These are phyloP conservation scores for Halenospora varia DNA, from an alignment of 495 filamentous ascomycete genomes.

Conservation along the genomic window DNA sequence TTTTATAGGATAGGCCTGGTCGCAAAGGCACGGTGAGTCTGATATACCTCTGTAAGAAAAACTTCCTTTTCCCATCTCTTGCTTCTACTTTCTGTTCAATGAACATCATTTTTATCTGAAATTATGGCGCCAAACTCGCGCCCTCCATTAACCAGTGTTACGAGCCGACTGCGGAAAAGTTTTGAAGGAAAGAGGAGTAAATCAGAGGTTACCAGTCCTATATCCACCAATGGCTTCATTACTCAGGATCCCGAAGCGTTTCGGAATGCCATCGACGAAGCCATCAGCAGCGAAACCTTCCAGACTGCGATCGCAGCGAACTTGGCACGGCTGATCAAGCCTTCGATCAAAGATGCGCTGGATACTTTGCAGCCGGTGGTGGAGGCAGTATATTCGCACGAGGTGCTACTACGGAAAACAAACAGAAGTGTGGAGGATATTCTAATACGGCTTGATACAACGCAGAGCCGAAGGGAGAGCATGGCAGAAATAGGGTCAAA, in stretches of 20 bases:
- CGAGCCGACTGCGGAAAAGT: slow-evolving; percentile 4
- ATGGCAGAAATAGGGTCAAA: not conserved
- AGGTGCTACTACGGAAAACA: slow-evolving; percentile 23
- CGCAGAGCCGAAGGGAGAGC: not conserved
- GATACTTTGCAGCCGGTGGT: slow-evolving; percentile 27
- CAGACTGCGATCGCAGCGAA: slow-evolving; percentile 23
- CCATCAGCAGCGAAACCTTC: slow-evolving; percentile 25
- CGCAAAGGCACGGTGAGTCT: slow-evolving; percentile 10
- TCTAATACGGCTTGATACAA: slow-evolving; percentile 16
- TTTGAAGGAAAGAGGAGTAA: slow-evolving; percentile 14
- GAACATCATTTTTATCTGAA: not conserved
- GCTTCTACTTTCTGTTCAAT: slow-evolving; percentile 4
- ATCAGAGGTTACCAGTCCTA: slow-evolving; percentile 3
- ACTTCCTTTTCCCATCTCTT: not conserved
- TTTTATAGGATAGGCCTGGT: not conserved
- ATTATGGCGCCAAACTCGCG: slow-evolving; percentile 8
- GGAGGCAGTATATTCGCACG: slow-evolving; percentile 23
- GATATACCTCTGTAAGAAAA: not conserved
- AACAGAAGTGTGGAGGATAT: slow-evolving; percentile 25
- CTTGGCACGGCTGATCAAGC: slow-evolving; percentile 22
- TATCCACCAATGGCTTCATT: slow-evolving; percentile 12
- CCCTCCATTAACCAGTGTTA: slow-evolving; percentile 14
- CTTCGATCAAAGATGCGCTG: slow-evolving; percentile 22
- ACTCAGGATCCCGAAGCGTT: slow-evolving; percentile 17
- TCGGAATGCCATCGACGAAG: slow-evolving; percentile 21